phyloP scores from a whole-genome alignment of 495 filamentous ascomycete genomes.

The Ramalina intermedia region DNA sequence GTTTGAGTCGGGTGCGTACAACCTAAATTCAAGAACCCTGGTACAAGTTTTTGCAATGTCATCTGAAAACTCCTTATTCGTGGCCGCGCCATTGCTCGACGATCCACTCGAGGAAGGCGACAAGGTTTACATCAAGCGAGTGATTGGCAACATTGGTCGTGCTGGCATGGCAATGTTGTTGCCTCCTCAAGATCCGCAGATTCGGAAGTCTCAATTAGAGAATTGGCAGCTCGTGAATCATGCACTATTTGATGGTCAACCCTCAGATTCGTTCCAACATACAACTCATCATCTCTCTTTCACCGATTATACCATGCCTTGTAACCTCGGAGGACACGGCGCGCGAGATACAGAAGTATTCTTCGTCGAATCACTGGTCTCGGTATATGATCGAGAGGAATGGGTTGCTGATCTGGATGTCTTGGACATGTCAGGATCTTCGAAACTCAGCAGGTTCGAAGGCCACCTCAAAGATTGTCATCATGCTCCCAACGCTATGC shows the following conservation, averaged over 20 bases:
- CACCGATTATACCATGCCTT: conserved; percentile 19
- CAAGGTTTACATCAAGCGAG: conserved; percentile 7
- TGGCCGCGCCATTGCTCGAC: conserved; percentile 15
- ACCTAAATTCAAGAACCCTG: neutral
- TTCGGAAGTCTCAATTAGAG: conserved; percentile 1
- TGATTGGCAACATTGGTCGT: conserved; percentile 24
- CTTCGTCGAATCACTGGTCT: conserved; percentile 21
- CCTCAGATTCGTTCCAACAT: conserved; percentile 17
- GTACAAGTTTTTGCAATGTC: conserved; percentile 18
- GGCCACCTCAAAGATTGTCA: too few species aligned
- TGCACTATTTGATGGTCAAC: conserved; percentile 17
- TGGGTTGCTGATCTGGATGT: conserved; percentile 29
- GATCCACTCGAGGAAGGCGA: conserved; percentile 14
- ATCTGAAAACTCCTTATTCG: conserved; percentile 20
- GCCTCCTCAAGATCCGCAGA: conserved; percentile 13
- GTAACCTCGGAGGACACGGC: conserved; percentile 12
- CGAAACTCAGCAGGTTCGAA: too few species aligned
- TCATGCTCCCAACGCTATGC: too few species aligned
- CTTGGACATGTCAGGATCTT: neutral
- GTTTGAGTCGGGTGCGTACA: conserved; percentile 4
- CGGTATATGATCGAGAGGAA: conserved; percentile 18
- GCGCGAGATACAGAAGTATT: conserved; percentile 15
- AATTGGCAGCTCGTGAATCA: conserved; percentile 18
- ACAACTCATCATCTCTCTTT: conserved; percentile 29
- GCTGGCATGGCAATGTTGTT: conserved; percentile 21